Conservation (phyloP, 495 filamentous ascomycete genomes). For the Penicillium dipodomyicola region DNA sequence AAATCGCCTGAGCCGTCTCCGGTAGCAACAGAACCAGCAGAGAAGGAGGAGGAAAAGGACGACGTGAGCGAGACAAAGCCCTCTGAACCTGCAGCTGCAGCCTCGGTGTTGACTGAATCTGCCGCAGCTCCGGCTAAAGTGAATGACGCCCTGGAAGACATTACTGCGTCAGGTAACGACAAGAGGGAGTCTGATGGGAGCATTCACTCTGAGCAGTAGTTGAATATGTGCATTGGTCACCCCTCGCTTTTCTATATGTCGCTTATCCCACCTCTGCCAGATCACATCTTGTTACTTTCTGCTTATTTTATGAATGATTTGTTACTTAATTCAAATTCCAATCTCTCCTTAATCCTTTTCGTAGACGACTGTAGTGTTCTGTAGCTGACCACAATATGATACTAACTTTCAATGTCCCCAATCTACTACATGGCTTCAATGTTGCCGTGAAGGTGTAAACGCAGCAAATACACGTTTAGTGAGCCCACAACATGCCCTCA, state of each 20-base stretch:
- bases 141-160: conserved; percentile 27
- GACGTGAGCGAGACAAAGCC: not conserved
- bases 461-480: too few relatives aligned
- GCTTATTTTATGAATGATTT: not conserved
- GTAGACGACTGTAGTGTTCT: not conserved
- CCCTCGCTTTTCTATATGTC: not conserved
- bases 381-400: not conserved
- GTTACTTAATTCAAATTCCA: not conserved
- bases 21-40: conserved; percentile 2
- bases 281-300: not conserved
- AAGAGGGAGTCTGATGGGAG: conserved; percentile 35
- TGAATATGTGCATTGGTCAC: not conserved
- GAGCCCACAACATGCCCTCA: too few relatives aligned
- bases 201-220: conserved; percentile 8
- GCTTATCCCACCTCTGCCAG: not conserved
- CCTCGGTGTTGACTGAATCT: conserved; percentile 6
- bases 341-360: not conserved
- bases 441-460: too few relatives aligned
- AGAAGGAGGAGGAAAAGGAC: conserved; percentile 12
- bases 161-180: conserved; percentile 33
- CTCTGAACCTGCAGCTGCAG: conserved; percentile 1
- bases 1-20: conserved; percentile 3
- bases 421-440: too few relatives aligned
- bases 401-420: not conserved
- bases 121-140: conserved; percentile 14